phyloP scores from a whole-genome alignment of 2,329 filamentous ascomycete genomes.

The Zasmidium angulare region DNA sequence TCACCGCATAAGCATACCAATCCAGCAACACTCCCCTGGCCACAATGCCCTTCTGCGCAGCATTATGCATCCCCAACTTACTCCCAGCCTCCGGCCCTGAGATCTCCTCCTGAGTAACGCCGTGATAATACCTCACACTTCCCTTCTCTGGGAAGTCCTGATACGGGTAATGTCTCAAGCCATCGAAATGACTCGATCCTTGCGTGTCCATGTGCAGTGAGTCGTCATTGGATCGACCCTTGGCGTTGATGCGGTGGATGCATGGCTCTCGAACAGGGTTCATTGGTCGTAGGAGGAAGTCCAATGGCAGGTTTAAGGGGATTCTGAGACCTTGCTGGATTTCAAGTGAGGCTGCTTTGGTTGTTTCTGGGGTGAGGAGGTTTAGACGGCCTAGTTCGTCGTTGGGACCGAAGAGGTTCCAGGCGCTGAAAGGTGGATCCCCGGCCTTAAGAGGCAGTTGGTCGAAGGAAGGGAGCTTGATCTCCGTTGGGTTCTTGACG shows the following conservation, averaged over 20 bases:
- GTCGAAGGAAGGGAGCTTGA: background rate
- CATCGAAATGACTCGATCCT: constrained; percentile 45
- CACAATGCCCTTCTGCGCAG: constrained; percentile 55
- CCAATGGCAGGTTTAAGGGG: constrained; percentile 54
- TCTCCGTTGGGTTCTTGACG: background rate
- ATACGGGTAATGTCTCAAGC: constrained; percentile 52
- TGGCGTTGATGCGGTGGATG: constrained; percentile 28
- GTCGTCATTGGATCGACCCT: constrained; percentile 59
- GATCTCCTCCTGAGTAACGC: constrained; percentile 40
- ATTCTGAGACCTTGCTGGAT: constrained; percentile 48
- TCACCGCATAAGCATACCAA: constrained; percentile 42
- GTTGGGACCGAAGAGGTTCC: constrained; percentile 50
- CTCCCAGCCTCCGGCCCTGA: constrained; percentile 31
- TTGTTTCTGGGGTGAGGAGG: constrained; percentile 57
- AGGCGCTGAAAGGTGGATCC: constrained; percentile 44
- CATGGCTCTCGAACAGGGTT: constrained; percentile 48
- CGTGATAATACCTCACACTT: constrained; percentile 32
- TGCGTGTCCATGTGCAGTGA: constrained; percentile 44
- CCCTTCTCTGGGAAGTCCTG: constrained; percentile 38
- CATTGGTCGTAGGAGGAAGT: constrained; percentile 56
- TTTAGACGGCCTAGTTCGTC: constrained; percentile 63
- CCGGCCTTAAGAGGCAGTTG: constrained; percentile 45
- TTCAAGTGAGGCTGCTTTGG: constrained; percentile 47
- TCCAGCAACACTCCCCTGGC: constrained; percentile 57
- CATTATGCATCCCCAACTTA: constrained; percentile 45